These are phyloP conservation scores for Fomitopsis pulvina DNA, from an alignment of 768 basidiomycete species.

Conservation along the genomic window DNA sequence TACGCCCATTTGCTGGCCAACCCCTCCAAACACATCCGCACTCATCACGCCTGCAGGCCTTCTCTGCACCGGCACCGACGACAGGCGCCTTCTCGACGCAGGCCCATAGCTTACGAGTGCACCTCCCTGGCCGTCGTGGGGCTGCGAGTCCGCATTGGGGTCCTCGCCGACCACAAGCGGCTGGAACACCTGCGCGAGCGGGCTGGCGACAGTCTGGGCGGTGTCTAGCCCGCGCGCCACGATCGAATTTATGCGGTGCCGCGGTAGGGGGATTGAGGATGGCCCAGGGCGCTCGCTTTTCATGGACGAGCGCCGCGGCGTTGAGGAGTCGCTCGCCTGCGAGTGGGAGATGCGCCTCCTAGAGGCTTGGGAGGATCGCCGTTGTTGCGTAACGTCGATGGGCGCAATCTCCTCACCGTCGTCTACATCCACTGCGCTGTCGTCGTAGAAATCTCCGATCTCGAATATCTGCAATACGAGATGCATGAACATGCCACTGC, in stretches of 20 bases:
- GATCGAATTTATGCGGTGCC: constrained; percentile 39
- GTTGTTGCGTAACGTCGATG: constrained; percentile 19
- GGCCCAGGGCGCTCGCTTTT: constrained; percentile 4
- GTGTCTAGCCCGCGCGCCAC: constrained; percentile 32
- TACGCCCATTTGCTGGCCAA: background rate
- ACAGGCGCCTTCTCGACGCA: constrained; percentile 31
- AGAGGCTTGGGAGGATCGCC: constrained; percentile 25
- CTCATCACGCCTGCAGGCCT: constrained; percentile 8
- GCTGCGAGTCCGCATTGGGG: background rate
- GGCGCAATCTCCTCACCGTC: constrained; percentile 27
- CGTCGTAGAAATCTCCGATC: constrained; percentile 59
- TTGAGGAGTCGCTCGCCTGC: constrained; percentile 4
- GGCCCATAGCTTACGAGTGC: constrained; percentile 32
- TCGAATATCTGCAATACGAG: constrained; percentile 60
- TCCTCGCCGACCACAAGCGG: constrained; percentile 52
- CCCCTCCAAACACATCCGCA: background rate
- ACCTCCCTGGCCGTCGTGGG: constrained; percentile 2
- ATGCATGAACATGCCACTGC: too few relatives aligned
- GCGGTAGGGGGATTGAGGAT: constrained; percentile 16
- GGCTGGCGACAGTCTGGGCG: constrained; percentile 42
- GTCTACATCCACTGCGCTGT: constrained; percentile 48
- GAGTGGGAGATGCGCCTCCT: constrained; percentile 9
- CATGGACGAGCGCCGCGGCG: background rate
- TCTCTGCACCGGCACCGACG: constrained; percentile 24
- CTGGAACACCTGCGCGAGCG: constrained; percentile 70